phyloP scores from a whole-genome alignment of 2,329 filamentous ascomycete genomes.

The Teratosphaeria viscida region DNA sequence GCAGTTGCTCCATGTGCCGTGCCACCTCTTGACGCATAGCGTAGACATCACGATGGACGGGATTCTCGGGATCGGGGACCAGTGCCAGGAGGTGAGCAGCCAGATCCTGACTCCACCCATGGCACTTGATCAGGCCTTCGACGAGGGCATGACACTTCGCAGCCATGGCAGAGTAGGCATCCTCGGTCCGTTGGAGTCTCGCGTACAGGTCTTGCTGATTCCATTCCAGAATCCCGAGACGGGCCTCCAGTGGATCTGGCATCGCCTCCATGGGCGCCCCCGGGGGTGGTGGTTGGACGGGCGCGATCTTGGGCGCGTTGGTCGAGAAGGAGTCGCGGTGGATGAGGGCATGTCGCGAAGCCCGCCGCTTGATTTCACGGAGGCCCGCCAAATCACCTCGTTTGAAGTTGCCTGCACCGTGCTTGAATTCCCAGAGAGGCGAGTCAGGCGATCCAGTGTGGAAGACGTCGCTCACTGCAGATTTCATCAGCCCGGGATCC shows the following conservation, averaged over 20 bases:
- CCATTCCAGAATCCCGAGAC: slow-evolving; percentile 68
- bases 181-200: slow-evolving; percentile 71
- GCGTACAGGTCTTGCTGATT: slow-evolving; percentile 68
- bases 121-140: slow-evolving; percentile 66
- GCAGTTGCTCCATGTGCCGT: slow-evolving; percentile 49
- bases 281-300: slow-evolving; percentile 75
- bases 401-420: slow-evolving; percentile 95
- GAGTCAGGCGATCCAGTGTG: slow-evolving; percentile 90
- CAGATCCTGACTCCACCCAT: slow-evolving; percentile 77
- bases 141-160: slow-evolving; percentile 71
- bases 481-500: neutral
- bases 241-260: slow-evolving; percentile 66
- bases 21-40: slow-evolving; percentile 54
- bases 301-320: slow-evolving; percentile 55
- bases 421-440: slow-evolving; percentile 96
- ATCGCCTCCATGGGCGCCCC: slow-evolving; percentile 46
- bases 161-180: slow-evolving; percentile 67
- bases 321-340: slow-evolving; percentile 77
- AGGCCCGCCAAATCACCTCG: slow-evolving; percentile 83
- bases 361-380: slow-evolving; percentile 88
- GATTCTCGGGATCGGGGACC: slow-evolving; percentile 63
- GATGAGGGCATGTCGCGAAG: slow-evolving; percentile 84
- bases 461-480: slow-evolving; percentile 88
- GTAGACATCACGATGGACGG: slow-evolving; percentile 62
- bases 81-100: slow-evolving; percentile 64